Conservation (phyloP, 805 yeast genomes). For the Ogataea philodendri region DNA sequence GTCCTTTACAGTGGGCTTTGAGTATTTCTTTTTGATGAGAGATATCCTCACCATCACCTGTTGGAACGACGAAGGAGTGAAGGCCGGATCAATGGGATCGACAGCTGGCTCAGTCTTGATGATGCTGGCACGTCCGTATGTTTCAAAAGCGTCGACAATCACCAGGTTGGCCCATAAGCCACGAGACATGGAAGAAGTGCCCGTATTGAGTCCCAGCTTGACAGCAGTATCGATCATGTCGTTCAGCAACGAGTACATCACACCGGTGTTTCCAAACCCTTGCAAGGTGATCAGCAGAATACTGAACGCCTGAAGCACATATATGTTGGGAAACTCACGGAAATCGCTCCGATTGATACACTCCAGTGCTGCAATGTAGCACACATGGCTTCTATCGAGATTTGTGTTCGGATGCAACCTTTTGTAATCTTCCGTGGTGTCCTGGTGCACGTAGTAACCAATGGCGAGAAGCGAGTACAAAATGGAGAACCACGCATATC, state of each 20-base stretch:
- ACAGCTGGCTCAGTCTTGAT: background rate
- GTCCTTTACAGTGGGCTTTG: background rate
- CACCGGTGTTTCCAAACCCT: slow-evolving; percentile 5
- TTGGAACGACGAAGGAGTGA: slow-evolving; percentile 1
- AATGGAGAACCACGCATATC: slow-evolving; percentile 2
- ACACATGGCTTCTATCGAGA: slow-evolving; percentile 3
- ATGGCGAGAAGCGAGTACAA: slow-evolving; percentile 4
- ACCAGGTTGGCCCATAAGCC: slow-evolving; percentile 4
- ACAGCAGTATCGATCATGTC: slow-evolving; percentile 2
- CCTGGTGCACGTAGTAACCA: slow-evolving; percentile 2
- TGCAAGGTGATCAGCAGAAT: slow-evolving; percentile 1
- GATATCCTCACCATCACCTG: slow-evolving; percentile 1
- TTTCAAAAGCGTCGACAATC: slow-evolving; percentile 5
- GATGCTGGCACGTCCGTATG: slow-evolving; percentile 3
- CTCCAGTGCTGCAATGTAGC: slow-evolving; percentile 5
- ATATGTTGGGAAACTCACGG: slow-evolving; percentile 2
- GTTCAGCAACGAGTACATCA: slow-evolving; percentile 3
- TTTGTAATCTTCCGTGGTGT: slow-evolving; percentile 1
- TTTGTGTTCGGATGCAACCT: background rate
- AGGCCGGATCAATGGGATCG: background rate
- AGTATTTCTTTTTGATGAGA: slow-evolving; percentile 1
- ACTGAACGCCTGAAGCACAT: slow-evolving; percentile 6
- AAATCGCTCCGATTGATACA: slow-evolving; percentile 6
- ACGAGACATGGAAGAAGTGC: background rate
- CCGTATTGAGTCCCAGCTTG: background rate